Evolutionary conservation across 176 grass and related monocot species (phyloP).

Genomic region (Sorghum bicolor): Sorghum_bicolor_NCBIv3 NC_012870.2:51363501-51364000

Average conservation of each 20-base stretch:
- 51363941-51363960: constrained; percentile 72
- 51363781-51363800: background rate
- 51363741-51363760: background rate
- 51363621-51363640: background rate
- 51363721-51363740: background rate
- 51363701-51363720: background rate
- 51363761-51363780: background rate
- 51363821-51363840: constrained; percentile 83
- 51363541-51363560: background rate
- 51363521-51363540: no score
- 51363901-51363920: background rate
- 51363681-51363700: background rate
- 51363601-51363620: background rate
- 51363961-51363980: constrained; percentile 91
- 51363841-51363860: constrained; percentile 72
- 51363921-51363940: constrained; percentile 7
- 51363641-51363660: background rate
- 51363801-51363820: constrained; percentile 69
- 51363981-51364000: constrained; percentile 46
- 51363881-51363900: constrained; percentile 1
- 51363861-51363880: constrained; percentile 60
- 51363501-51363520: background rate
- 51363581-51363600: background rate
- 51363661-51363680: background rate
- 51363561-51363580: background rate